A percentile compares a stretch with the other conserved stretches of the same genome.
phyloP scores from a whole-genome alignment of 805 yeast genomes.

The Nematodospora valgi region DNA sequence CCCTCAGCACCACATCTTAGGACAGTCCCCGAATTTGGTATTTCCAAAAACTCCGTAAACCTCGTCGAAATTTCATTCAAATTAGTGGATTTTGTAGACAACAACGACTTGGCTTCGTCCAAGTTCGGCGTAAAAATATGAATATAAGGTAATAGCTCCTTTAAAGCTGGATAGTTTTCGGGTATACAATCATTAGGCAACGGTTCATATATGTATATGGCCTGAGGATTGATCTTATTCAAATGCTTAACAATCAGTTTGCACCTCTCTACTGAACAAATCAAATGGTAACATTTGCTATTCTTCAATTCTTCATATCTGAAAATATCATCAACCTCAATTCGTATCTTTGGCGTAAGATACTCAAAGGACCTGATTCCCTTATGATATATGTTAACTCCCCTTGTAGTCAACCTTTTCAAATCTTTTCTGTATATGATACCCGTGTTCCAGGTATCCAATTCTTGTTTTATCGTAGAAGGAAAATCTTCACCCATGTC shows the following conservation, averaged over 20 bases:
- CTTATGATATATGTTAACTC: constrained; percentile 70
- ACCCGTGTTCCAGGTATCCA: constrained; percentile 63
- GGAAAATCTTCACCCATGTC: constrained; percentile 86
- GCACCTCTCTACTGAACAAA: constrained; percentile 70
- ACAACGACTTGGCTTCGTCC: constrained; percentile 71
- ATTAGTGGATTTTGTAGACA: constrained; percentile 43
- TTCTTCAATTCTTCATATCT: constrained; percentile 31
- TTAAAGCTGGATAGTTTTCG: constrained; percentile 35
- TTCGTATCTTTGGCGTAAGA: constrained; percentile 55
- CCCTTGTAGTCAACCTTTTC: constrained; percentile 68
- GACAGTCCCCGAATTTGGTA: constrained; percentile 47
- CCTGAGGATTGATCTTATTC: constrained; percentile 20
- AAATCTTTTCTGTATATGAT: constrained; percentile 50
- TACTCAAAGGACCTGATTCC: constrained; percentile 60
- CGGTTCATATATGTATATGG: constrained; percentile 79
- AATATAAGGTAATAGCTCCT: constrained; percentile 39
- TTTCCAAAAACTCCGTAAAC: constrained; percentile 40
- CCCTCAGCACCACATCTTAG: constrained; percentile 79
- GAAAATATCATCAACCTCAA: constrained; percentile 53
- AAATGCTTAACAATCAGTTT: constrained; percentile 41
- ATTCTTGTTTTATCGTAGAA: constrained; percentile 30
- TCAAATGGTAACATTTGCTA: constrained; percentile 57
- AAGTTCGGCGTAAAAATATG: constrained; percentile 80
- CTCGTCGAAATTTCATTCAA: constrained; percentile 43
- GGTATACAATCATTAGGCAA: constrained; percentile 70